Conservation (phyloP, 2,329 filamentous ascomycete species). For the Fusarium dimerum region DNA sequence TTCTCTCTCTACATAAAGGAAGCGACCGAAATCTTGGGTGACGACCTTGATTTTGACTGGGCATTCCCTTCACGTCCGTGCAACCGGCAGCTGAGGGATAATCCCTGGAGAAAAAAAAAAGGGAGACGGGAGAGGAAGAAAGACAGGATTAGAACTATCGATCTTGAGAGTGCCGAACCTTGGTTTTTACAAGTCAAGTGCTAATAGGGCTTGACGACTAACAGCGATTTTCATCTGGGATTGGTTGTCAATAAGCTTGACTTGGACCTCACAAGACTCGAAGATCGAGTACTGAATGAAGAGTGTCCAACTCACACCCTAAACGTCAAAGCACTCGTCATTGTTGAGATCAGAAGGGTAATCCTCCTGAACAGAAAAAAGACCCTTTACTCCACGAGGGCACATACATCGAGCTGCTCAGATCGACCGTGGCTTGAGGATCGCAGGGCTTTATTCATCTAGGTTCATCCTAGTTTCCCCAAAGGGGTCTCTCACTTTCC, state of each 20-base stretch:
- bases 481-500: not conserved
- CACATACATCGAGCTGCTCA: constrained; percentile 21
- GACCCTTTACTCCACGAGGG: constrained; percentile 1
- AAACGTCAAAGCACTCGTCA: not conserved
- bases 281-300: not conserved
- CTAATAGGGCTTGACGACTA: no score
- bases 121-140: not conserved
- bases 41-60: no score
- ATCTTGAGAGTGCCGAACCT: not conserved
- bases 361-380: not conserved
- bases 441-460: constrained; percentile 23
- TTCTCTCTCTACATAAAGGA: no score
- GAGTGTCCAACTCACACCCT: not conserved
- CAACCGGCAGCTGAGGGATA: not conserved
- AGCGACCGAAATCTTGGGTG: no score
- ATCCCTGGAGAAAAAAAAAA: not conserved
- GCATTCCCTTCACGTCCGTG: not conserved
- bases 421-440: constrained; percentile 31
- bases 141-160: not conserved
- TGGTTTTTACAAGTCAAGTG: not conserved
- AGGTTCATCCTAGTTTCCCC: constrained; percentile 23
- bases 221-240: no score
- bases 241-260: no score
- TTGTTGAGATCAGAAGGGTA: no score
- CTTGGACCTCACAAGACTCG: not conserved